Conservation (phyloP, 805 yeast species). For the Saccharomycopsis babjevae region DNA sequence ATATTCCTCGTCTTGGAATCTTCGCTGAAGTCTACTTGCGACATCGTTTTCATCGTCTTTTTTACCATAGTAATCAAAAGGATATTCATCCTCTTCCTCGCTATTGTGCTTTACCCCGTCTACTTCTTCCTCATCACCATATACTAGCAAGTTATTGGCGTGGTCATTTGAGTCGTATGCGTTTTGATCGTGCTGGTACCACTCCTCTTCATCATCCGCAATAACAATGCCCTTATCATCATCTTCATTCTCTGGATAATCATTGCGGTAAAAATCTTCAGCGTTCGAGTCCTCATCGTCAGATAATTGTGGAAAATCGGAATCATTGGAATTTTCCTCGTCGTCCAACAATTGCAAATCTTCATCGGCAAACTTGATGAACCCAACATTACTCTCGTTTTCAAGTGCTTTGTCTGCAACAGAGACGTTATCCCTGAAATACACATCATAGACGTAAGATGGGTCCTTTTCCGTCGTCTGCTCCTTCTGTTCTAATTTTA, state of each 20-base stretch:
- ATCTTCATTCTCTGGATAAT: constrained; percentile 91
- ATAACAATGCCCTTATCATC: constrained; percentile 35
- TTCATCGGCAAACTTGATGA: constrained; percentile 30
- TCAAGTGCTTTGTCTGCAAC: constrained; percentile 38
- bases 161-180: neutral
- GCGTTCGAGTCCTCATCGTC: constrained; percentile 86
- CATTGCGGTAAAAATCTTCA: constrained; percentile 85
- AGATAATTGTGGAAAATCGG: constrained; percentile 29
- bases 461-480: constrained; percentile 24
- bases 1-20: constrained; percentile 5
- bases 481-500: constrained; percentile 28
- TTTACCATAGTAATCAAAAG: neutral
- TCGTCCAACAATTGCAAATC: constrained; percentile 26
- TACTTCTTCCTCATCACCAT: constrained; percentile 3
- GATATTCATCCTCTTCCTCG: neutral
- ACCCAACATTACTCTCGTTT: constrained; percentile 30
- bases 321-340: constrained; percentile 31
- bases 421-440: constrained; percentile 41
- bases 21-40: neutral
- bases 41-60: neutral
- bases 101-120: neutral
- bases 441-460: constrained; percentile 92
- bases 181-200: constrained; percentile 25
- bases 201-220: constrained; percentile 28
- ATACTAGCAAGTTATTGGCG: neutral